Base-by-base conservation (phyloP, 2,329 filamentous ascomycete genomes). In the Pochonia chlamydosporia region DNA sequence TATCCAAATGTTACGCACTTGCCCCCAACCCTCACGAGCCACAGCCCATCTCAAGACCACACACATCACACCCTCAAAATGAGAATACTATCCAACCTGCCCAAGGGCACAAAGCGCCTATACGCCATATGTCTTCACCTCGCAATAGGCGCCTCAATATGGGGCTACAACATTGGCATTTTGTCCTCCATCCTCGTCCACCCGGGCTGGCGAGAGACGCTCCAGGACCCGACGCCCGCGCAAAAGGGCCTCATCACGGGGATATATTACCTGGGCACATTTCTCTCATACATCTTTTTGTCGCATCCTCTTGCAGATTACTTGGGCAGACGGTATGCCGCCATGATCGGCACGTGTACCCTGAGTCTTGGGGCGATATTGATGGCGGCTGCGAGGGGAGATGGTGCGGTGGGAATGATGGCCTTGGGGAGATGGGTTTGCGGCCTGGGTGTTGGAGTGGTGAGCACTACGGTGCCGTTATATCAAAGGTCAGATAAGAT, bases 141-240 rank as follows among this genome's bases (percentile, higher is more conserved):
- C 48, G 75, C 73, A 1, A 55, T 80, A n/a, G 76, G 75, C 11
- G 75, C 76, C 2, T 75, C 78, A 31, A 69, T 76, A 21, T 79
- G 76, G 75, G 76, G 77, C 13, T 81, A 81, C 59, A 79, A 80
- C 56, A 72, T 82, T 53, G 78, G 78, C 44, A 69, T 82, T 37
- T 65, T 81, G 16, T 75, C 75, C 1, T 76, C 76, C 1, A 67
- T 82, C 31, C 74, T 79, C 44, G 74, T 79, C 5, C 73, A 79
- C 54, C 72, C 72, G 0, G 78, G 78, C 16, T 82, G 78, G 63
- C 62, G 64, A n/a, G 59, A 66, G 16, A 63, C 71, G 6, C 67
- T 79, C 10, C 60, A 70, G 43, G 55, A 71, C 23, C 75, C 70
- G 5, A 65, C 62, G 2, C 68, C 75, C 2, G 61, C 68, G 5